These are phyloP conservation scores for Musa beccarii DNA, from an alignment of 176 grass and related monocot genomes.

Conservation along the genomic window DNA sequence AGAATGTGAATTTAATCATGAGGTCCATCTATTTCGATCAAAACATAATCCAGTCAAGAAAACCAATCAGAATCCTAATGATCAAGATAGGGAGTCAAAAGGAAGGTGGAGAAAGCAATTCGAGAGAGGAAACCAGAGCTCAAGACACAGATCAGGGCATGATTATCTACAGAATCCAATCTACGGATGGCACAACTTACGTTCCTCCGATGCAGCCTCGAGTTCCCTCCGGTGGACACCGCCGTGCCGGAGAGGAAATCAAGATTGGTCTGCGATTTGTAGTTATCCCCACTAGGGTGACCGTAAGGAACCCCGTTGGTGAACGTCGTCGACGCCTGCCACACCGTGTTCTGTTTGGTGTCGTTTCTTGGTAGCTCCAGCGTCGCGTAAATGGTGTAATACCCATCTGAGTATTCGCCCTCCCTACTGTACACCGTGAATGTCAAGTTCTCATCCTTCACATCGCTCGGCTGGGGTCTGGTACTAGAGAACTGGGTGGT, in stretches of 20 bases:
- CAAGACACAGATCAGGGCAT: background rate
- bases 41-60: background rate
- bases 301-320: conserved; percentile 25
- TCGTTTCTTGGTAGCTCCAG: conserved; percentile 32
- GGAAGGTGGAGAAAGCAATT: background rate
- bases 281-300: conserved; percentile 35
- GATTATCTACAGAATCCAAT: too few species aligned
- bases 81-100: background rate
- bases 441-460: conserved; percentile 28
- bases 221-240: background rate
- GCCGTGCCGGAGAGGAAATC: conserved; percentile 19
- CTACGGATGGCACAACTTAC: background rate
- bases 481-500: conserved; percentile 47
- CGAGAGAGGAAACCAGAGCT: background rate
- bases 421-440: background rate
- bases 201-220: conserved; percentile 4
- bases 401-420: conserved; percentile 32
- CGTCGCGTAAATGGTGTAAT: conserved; percentile 44
- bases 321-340: conserved; percentile 52
- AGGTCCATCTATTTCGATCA: too few species aligned
- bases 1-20: too few species aligned
- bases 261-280: conserved; percentile 25
- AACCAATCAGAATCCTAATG: background rate
- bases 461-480: background rate
- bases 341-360: conserved; percentile 54